Evolutionary conservation across 2,329 filamentous ascomycete genomes (phyloP).

Genomic region (Xylaria sp.): DNA sequence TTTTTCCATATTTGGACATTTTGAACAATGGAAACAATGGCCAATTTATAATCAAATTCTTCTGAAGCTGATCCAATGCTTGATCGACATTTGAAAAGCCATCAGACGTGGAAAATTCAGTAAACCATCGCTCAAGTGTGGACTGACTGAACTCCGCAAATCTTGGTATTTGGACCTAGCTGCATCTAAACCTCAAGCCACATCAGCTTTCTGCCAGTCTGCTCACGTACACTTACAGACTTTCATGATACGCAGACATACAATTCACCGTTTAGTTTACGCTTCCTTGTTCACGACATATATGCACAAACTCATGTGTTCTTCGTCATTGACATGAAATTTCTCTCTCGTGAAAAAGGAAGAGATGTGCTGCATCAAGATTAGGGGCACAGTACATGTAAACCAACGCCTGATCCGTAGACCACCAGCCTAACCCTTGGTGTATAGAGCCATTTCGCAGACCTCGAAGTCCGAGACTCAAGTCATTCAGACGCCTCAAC

Average conservation of each 20-base stretch:
- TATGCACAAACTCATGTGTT: neutral
- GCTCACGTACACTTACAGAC: neutral
- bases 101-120: too few species aligned
- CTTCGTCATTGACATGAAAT: slow-evolving; percentile 15
- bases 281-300: neutral
- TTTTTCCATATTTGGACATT: too few species aligned
- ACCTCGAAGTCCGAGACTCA: neutral
- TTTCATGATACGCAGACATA: neutral
- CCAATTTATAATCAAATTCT: too few species aligned
- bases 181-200: neutral
- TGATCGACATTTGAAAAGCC: too few species aligned
- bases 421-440: neutral
- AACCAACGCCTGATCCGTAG: slow-evolving; percentile 15
- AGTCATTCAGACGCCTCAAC: slow-evolving; percentile 26
- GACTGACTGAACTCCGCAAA: too few species aligned
- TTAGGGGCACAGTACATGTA: slow-evolving; percentile 19
- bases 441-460: slow-evolving; percentile 7
- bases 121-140: too few species aligned
- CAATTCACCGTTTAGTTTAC: neutral
- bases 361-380: neutral
- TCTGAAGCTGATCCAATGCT: too few species aligned
- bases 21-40: too few species aligned
- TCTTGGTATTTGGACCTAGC: too few species aligned
- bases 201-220: neutral
- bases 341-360: neutral